A percentile compares a stretch with the other conserved stretches of the same genome.
Conservation (phyloP, 2,329 filamentous ascomycete genomes). For the Sodiomyces alkalinus region DNA sequence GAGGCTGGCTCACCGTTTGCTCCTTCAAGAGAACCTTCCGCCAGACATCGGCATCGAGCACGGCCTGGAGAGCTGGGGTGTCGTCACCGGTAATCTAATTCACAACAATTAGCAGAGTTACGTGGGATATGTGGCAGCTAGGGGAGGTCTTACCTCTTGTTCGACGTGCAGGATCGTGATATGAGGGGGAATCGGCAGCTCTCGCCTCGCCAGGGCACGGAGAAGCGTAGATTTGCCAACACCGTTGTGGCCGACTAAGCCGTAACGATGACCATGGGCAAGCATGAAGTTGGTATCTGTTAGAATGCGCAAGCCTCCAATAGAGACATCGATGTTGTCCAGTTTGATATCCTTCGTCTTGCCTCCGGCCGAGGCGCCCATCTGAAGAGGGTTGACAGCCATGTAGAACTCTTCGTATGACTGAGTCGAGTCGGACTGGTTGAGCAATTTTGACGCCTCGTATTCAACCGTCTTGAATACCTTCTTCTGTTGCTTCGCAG, state of each 20-base stretch:
- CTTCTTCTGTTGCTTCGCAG: conserved; percentile 97
- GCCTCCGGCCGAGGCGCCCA: conserved; percentile 52
- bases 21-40: conserved; percentile 86
- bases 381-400: conserved; percentile 91
- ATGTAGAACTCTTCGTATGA: conserved; percentile 99
- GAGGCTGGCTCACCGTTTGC: conserved; percentile 49
- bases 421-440: conserved; percentile 67
- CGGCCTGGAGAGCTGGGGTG: conserved; percentile 84
- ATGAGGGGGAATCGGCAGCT: conserved; percentile 86
- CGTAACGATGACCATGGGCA: conserved; percentile 85
- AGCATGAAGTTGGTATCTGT: conserved; percentile 83
- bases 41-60: conserved; percentile 96
- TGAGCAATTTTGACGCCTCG: conserved; percentile 79
- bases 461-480: conserved; percentile 97
- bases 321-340: conserved; percentile 88
- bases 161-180: conserved; percentile 99
- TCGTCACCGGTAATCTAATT: conserved; percentile 79
- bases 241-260: conserved; percentile 98
- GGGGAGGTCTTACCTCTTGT: conserved; percentile 64
- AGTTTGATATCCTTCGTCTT: conserved; percentile 99
- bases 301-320: conserved; percentile 76
- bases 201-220: conserved; percentile 79
- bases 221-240: conserved; percentile 95
- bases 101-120: too few relatives aligned
- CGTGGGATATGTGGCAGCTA: conserved; percentile 6